Percentiles rank a stretch among this genome's conserved stretches.
phyloP scores from a whole-genome alignment of 2,329 filamentous ascomycete species.

The Diaporthe citriasiana region DNA sequence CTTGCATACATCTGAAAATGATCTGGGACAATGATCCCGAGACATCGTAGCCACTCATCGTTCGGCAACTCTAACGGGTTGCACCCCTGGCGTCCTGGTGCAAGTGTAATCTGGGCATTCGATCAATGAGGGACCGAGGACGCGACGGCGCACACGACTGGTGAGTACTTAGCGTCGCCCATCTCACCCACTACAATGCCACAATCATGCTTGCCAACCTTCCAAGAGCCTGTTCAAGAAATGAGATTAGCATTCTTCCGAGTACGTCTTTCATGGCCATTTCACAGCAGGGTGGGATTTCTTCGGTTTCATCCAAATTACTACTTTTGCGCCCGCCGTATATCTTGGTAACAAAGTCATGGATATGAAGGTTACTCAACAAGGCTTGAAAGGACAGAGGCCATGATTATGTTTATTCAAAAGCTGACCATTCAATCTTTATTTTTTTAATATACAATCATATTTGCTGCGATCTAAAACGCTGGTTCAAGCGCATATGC shows the following conservation, averaged over 20 bases:
- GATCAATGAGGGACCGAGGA: conserved; percentile 5
- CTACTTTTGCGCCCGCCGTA: background rate
- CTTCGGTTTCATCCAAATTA: background rate
- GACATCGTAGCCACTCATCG: conserved; percentile 6
- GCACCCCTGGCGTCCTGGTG: conserved; percentile 2
- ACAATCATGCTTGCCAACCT: background rate
- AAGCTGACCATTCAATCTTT: background rate
- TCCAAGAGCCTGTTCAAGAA: too few species aligned
- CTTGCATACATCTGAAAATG: background rate
- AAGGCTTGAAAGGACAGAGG: too few species aligned
- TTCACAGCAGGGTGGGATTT: background rate
- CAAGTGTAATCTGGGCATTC: conserved; percentile 4
- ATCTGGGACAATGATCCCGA: background rate
- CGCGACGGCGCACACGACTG: background rate
- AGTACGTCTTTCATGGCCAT: background rate
- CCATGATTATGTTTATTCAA: background rate
- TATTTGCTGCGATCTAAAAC: background rate
- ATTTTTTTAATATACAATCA: background rate
- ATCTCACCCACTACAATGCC: background rate
- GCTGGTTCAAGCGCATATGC: conserved; percentile 7
- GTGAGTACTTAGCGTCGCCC: conserved; percentile 1
- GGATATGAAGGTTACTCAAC: too few species aligned
- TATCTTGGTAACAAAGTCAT: background rate
- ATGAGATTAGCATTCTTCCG: background rate
- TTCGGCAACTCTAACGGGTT: background rate